These are phyloP conservation scores for Aspergillus pseudoglaucus DNA, from an alignment of 2,329 filamentous ascomycete species.

Conservation along the genomic window DNA sequence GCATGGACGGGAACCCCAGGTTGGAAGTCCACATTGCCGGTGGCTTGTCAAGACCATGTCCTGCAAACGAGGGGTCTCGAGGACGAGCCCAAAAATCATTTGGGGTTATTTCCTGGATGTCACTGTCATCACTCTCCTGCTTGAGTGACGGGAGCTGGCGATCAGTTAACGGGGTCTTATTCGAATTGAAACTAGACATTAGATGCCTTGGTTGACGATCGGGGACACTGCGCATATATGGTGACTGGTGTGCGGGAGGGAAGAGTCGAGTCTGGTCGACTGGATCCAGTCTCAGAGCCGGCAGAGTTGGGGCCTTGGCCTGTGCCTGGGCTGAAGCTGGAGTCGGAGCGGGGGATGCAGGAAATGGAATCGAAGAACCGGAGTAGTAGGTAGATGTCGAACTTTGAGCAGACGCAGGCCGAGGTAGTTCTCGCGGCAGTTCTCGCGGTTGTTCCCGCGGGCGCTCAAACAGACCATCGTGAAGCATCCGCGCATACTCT, in stretches of 20 bases:
- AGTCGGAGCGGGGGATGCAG: background rate
- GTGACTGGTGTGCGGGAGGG: too few species aligned
- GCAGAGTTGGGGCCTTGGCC: background rate
- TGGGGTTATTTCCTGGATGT: slow-evolving; percentile 27
- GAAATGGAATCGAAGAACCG: slow-evolving; percentile 2
- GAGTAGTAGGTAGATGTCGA: slow-evolving; percentile 4
- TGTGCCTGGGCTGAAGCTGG: background rate
- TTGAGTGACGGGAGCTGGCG: slow-evolving; percentile 2
- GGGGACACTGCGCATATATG: too few species aligned
- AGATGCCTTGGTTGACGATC: too few species aligned
- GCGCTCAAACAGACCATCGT: slow-evolving; percentile 21
- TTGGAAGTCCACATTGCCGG: too few species aligned
- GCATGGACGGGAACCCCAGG: too few species aligned
- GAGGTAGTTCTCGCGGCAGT: background rate
- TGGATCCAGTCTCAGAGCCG: background rate
- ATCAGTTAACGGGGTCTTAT: background rate
- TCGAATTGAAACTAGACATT: too few species aligned
- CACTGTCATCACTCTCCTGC: slow-evolving; percentile 24
- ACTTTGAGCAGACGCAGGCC: slow-evolving; percentile 3
- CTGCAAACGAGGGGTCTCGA: too few species aligned
- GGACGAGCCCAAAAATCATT: slow-evolving; percentile 11
- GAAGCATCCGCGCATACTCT: slow-evolving; percentile 33
- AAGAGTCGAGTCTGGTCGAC: background rate
- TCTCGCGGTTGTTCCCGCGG: slow-evolving; percentile 1
- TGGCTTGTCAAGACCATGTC: too few species aligned